Conservation (phyloP, 306 rosid species). For the Delonix regia region DNA sequence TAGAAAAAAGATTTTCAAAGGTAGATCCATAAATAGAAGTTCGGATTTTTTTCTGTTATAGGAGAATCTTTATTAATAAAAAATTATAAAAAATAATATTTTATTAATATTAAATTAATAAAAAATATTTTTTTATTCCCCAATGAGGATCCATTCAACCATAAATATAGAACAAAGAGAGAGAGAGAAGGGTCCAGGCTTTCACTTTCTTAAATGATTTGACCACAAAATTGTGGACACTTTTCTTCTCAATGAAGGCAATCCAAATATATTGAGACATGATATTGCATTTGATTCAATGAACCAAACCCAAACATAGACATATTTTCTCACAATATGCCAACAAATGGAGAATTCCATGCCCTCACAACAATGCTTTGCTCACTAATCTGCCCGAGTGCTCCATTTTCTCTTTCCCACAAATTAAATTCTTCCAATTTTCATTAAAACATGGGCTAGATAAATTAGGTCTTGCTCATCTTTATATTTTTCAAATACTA, state of each 20-base stretch:
- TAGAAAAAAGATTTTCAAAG: too few species aligned
- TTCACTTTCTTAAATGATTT: slow-evolving; percentile 36
- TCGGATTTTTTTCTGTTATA: too few species aligned
- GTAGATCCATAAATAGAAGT: too few species aligned
- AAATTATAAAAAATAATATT: too few species aligned
- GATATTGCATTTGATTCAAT: slow-evolving; percentile 20
- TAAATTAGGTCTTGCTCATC: too few species aligned
- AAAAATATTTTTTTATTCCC: too few species aligned
- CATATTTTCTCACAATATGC: neutral
- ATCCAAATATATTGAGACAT: neutral
- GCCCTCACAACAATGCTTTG: neutral
- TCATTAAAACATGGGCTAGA: too few species aligned
- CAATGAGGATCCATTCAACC: too few species aligned
- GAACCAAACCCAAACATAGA: slow-evolving; percentile 29
- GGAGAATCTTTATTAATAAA: too few species aligned
- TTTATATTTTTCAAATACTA: too few species aligned
- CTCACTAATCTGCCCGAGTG: neutral
- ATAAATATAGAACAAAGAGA: too few species aligned
- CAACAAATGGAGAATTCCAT: slow-evolving; percentile 11
- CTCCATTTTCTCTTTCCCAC: neutral
- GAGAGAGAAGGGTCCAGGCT: neutral
- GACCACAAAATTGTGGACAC: slow-evolving; percentile 17
- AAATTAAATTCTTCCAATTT: neutral
- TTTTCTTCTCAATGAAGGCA: slow-evolving; percentile 41
- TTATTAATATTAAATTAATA: too few species aligned